phyloP scores from a whole-genome alignment of 2,329 filamentous ascomycete species.

The Trichoderma brevicompactum region DNA sequence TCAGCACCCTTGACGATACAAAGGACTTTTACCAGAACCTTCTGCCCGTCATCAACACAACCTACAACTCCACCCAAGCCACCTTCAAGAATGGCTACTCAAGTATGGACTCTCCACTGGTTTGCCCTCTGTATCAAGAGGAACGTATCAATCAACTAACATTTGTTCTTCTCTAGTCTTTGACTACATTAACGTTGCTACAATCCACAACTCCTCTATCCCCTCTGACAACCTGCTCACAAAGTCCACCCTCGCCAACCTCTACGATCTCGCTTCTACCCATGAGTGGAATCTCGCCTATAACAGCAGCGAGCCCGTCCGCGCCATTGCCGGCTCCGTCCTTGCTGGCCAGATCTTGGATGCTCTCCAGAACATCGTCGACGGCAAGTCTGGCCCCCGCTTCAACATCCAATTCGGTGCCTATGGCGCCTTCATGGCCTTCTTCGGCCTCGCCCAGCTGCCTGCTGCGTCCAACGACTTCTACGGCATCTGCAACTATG shows the following conservation, averaged over 20 bases:
- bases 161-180: constrained; percentile 50
- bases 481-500: constrained; percentile 80
- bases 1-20: constrained; percentile 52
- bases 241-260: constrained; percentile 60
- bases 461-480: constrained; percentile 63
- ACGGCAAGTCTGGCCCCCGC: constrained; percentile 43
- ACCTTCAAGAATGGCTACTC: constrained; percentile 64
- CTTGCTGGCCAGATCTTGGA: constrained; percentile 60
- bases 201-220: constrained; percentile 65
- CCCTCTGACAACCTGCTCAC: constrained; percentile 64
- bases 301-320: constrained; percentile 71
- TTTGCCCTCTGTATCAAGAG: too few species aligned
- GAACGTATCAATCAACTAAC: background rate
- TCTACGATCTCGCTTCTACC: constrained; percentile 73
- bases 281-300: constrained; percentile 85
- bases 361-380: constrained; percentile 58
- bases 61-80: constrained; percentile 51
- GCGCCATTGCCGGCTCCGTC: constrained; percentile 61
- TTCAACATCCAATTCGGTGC: constrained; percentile 63
- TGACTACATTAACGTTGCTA: constrained; percentile 63
- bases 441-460: constrained; percentile 64
- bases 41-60: constrained; percentile 59
- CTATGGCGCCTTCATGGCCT: constrained; percentile 65
- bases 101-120: constrained; percentile 50
- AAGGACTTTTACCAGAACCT: constrained; percentile 63